Conservation (phyloP, 352 stramenopile genomes). For the Phytophthora cryptogea region DNA sequence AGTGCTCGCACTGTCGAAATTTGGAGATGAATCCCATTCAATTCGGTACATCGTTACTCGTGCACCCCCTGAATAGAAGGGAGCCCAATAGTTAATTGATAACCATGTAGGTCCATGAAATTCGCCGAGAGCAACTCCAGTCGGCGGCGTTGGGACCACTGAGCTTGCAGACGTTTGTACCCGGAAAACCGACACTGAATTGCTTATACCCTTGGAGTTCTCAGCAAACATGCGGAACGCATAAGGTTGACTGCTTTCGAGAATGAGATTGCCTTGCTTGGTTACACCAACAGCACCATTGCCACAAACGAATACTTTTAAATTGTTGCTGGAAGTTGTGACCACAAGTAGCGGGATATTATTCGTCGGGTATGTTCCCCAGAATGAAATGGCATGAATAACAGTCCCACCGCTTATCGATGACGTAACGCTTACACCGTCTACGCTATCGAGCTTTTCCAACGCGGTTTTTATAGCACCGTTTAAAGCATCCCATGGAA, state of each 20-base stretch:
- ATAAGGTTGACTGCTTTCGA: constrained; percentile 56
- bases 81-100: constrained; percentile 80
- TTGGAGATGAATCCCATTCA: constrained; percentile 88
- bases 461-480: constrained; percentile 9
- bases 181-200: constrained; percentile 36
- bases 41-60: constrained; percentile 92
- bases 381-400: constrained; percentile 88
- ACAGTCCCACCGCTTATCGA: constrained; percentile 52
- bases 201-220: constrained; percentile 65
- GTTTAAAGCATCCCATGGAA: constrained; percentile 46
- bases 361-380: constrained; percentile 69
- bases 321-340: constrained; percentile 29
- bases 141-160: constrained; percentile 73
- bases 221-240: constrained; percentile 63
- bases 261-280: constrained; percentile 58
- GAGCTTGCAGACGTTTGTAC: constrained; percentile 56
- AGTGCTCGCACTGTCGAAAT: constrained; percentile 80
- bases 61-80: constrained; percentile 88
- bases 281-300: constrained; percentile 57
- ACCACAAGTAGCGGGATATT: constrained; percentile 52
- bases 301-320: constrained; percentile 46
- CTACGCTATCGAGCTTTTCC: constrained; percentile 49
- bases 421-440: constrained; percentile 59
- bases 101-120: constrained; percentile 79
- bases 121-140: constrained; percentile 76